phyloP scores from a whole-genome alignment of 495 filamentous ascomycete species.

The Usnea hakonensis region DNA sequence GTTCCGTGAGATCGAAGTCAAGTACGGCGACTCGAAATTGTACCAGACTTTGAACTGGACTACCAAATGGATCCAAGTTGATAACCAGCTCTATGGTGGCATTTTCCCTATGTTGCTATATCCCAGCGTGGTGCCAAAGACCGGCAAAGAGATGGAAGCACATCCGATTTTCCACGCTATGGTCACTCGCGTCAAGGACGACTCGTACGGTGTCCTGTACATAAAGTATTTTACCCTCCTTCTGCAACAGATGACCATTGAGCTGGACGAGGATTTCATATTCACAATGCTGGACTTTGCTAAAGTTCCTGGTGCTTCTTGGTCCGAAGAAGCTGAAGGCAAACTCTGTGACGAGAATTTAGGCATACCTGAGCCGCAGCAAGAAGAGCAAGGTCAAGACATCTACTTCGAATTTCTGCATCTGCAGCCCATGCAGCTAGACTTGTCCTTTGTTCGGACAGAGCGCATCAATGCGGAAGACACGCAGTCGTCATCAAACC shows the following conservation, averaged over 20 bases:
- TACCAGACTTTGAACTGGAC: slow-evolving; percentile 85
- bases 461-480: slow-evolving; percentile 96
- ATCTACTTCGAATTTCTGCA: slow-evolving; percentile 97
- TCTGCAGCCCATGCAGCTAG: slow-evolving; percentile 94
- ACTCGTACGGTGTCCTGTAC: slow-evolving; percentile 95
- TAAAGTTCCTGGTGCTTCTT: slow-evolving; percentile 88
- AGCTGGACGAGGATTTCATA: slow-evolving; percentile 96
- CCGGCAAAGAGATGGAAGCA: slow-evolving; percentile 90
- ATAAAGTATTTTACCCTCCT: slow-evolving; percentile 95
- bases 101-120: slow-evolving; percentile 97
- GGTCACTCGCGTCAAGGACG: slow-evolving; percentile 92
- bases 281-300: slow-evolving; percentile 92
- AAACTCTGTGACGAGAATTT: slow-evolving; percentile 81
- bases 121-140: slow-evolving; percentile 97
- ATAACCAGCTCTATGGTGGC: slow-evolving; percentile 96
- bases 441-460: slow-evolving; percentile 93
- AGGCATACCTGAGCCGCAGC: slow-evolving; percentile 85
- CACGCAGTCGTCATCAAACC: slow-evolving; percentile 74
- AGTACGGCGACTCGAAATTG: slow-evolving; percentile 81
- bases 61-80: slow-evolving; percentile 98
- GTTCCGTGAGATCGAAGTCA: slow-evolving; percentile 83
- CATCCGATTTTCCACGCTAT: slow-evolving; percentile 90
- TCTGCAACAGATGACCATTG: slow-evolving; percentile 94
- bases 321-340: slow-evolving; percentile 75
- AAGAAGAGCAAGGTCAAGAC: slow-evolving; percentile 75